Base-by-base conservation (phyloP, 164 flowering plant species). In the Saururus chinensis region DNA sequence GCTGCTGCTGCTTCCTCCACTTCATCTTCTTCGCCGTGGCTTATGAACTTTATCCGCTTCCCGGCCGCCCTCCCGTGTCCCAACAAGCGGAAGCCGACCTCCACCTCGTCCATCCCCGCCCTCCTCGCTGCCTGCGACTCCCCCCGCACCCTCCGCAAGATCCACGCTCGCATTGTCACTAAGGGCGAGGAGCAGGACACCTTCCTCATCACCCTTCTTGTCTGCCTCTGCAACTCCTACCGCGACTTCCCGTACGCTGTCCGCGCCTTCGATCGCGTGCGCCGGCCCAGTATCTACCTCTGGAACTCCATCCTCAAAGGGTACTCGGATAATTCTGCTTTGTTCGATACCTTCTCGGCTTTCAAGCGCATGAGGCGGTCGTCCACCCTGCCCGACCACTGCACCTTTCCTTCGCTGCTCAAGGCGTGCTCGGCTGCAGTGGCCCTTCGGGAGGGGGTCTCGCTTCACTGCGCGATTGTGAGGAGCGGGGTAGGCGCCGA, bases 241-340 rank as follows among this genome's bases (percentile, higher is more conserved):
- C 49, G 60, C 41, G 13, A 35, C 19, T 10, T 24, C 40, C 37
- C n/a, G 9, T 62, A 61, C 61, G 70, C 70, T 12, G 40, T 37
- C 13, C 11, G 25, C 35, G 61, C 62, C 37, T 67, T 67, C 51
- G 55, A 61, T 16, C 56, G 54, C 30, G 65, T 67, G 7, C 19
- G 49, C 16, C 56, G 30, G n/a, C 70, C 65, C 51, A 61, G 55
- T 25, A 48, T 56, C 49, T 62, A 56, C 57, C 65, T 67, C 57
- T 67, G 70, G 66, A 67, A 67, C 51, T 42, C 65, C 56, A 56
- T 62, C 55, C 35, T 67, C 25, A 67, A 67, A 62, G 65, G 61
- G 12, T 57, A 49, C 40, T 61, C 61, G 45, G 60, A 60, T 7
- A 56, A 45, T 21, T 61, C 64, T 20, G 0, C 30, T 35, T 55